Evolutionary conservation across 345 rosid species (phyloP).

Genomic region (Aurinia saxatilis): DNA sequence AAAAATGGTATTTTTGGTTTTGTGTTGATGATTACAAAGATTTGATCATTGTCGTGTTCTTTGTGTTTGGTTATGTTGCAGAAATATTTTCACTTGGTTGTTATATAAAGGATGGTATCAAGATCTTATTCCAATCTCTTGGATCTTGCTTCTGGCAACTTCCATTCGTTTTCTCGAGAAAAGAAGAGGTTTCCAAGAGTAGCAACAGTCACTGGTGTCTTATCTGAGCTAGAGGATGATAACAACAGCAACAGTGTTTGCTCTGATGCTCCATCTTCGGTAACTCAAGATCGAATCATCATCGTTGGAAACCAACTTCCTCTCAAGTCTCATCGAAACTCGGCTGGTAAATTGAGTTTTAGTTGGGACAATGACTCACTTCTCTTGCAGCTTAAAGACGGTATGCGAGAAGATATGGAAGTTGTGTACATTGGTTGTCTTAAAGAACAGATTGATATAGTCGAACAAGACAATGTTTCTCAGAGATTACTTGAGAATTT

Average conservation of each 20-base stretch:
- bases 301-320: slow-evolving; percentile 96
- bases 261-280: slow-evolving; percentile 82
- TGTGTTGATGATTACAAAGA: slow-evolving; percentile 4
- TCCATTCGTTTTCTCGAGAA: slow-evolving; percentile 49
- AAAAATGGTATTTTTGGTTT: neutral
- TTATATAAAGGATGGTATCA: slow-evolving; percentile 49
- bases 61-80: slow-evolving; percentile 3
- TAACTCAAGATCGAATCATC: slow-evolving; percentile 73
- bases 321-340: slow-evolving; percentile 47
- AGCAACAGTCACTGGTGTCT: slow-evolving; percentile 80
- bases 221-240: slow-evolving; percentile 80
- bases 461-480: slow-evolving; percentile 78
- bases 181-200: slow-evolving; percentile 80
- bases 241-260: slow-evolving; percentile 53
- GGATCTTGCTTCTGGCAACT: slow-evolving; percentile 76
- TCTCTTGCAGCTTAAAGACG: slow-evolving; percentile 89
- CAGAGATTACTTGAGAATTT: slow-evolving; percentile 76
- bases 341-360: slow-evolving; percentile 49
- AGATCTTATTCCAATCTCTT: slow-evolving; percentile 91
- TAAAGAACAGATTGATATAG: slow-evolving; percentile 53
- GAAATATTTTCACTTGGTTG: slow-evolving; percentile 14
- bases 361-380: slow-evolving; percentile 95
- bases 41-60: neutral
- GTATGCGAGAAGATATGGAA: slow-evolving; percentile 81
- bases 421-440: slow-evolving; percentile 86